Evolutionary conservation across 1,284 basidiomycete genomes (phyloP).

Genomic region (Earliella scabrosa): DNA sequence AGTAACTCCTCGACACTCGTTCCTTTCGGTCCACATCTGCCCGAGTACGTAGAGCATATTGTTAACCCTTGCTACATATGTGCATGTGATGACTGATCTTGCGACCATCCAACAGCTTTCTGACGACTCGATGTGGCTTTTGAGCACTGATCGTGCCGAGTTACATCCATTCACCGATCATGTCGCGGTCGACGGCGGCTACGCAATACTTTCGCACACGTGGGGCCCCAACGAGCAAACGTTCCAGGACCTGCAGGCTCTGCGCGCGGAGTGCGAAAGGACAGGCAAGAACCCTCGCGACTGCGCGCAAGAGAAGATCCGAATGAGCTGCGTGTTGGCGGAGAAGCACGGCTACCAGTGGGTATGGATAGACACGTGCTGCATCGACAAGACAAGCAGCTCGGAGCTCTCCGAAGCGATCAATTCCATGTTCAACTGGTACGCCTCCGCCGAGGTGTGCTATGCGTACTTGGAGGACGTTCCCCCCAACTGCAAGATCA

Average conservation of each 20-base stretch:
- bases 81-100: no score
- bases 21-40: no score
- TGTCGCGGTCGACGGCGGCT: not conserved
- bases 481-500: not conserved
- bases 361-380: constrained; percentile 10
- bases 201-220: constrained; percentile 5
- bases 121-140: constrained; percentile 13
- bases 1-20: no score
- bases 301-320: not conserved
- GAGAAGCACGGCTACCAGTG: constrained; percentile 1
- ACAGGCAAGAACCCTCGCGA: not conserved
- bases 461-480: constrained; percentile 4
- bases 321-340: constrained; percentile 6
- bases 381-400: constrained; percentile 13
- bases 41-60: no score
- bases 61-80: no score
- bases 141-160: constrained; percentile 9
- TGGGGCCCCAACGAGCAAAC: constrained; percentile 9
- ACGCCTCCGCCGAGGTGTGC: constrained; percentile 5
- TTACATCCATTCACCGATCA: not conserved
- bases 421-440: constrained; percentile 9
- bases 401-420: constrained; percentile 10
- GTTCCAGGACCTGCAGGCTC: constrained; percentile 5
- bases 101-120: no score
- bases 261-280: not conserved